phyloP scores from a whole-genome alignment of 176 grass and related monocot species.

The Tillandsia fasciculata region DNA sequence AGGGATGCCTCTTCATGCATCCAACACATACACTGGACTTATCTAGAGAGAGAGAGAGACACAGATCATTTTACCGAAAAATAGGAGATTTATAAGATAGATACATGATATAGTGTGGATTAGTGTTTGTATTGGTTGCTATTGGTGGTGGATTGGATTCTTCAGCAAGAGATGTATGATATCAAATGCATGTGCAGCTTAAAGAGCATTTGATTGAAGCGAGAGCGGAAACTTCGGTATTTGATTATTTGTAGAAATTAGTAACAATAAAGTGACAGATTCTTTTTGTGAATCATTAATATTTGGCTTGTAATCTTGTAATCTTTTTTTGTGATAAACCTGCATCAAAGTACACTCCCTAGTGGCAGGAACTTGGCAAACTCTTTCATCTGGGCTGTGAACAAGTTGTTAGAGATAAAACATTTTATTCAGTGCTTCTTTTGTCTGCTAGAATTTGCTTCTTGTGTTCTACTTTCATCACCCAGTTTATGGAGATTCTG shows the following conservation, averaged over 20 bases:
- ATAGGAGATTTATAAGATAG: not conserved
- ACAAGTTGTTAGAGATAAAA: too few relatives aligned
- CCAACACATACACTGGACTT: conserved; percentile 43
- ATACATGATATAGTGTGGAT: conserved; percentile 13
- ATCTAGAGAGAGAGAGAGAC: conserved; percentile 28
- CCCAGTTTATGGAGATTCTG: too few relatives aligned
- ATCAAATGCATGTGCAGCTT: conserved; percentile 2
- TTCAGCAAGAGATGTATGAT: not conserved
- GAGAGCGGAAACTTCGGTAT: not conserved
- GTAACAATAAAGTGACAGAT: not conserved
- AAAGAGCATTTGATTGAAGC: not conserved
- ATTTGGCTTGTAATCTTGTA: not conserved
- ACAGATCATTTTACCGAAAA: not conserved
- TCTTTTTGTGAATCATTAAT: not conserved
- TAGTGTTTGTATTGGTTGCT: conserved; percentile 1
- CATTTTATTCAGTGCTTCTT: too few relatives aligned
- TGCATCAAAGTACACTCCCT: too few relatives aligned
- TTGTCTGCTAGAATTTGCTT: too few relatives aligned
- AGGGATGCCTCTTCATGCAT: conserved; percentile 36
- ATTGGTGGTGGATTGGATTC: conserved; percentile 9
- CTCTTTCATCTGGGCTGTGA: too few relatives aligned
- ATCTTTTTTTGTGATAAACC: too few relatives aligned
- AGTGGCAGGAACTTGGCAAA: too few relatives aligned
- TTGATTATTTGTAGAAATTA: conserved; percentile 5
- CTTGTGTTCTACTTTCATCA: too few relatives aligned